phyloP scores from a whole-genome alignment of 257 asterid species.

The Capsicum baccatum region DNA sequence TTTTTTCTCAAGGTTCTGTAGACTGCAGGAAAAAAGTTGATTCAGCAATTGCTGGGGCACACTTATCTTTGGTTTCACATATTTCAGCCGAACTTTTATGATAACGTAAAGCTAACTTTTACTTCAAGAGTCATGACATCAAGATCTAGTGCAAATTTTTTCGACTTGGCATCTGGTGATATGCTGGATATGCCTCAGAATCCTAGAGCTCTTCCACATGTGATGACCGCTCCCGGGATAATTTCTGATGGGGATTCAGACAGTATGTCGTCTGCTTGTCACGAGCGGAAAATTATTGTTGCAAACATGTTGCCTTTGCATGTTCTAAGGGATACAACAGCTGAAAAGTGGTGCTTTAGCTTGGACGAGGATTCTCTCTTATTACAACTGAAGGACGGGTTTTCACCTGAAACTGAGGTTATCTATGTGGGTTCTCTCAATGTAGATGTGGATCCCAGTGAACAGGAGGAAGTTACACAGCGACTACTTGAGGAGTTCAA shows the following conservation, averaged over 20 bases:
- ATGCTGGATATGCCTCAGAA: constrained; percentile 58
- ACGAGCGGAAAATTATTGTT: constrained; percentile 74
- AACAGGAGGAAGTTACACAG: constrained; percentile 89
- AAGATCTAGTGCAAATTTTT: constrained; percentile 63
- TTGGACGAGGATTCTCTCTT: constrained; percentile 75
- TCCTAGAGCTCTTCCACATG: constrained; percentile 77
- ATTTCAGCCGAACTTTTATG: constrained; percentile 23
- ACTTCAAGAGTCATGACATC: constrained; percentile 57
- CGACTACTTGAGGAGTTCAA: constrained; percentile 71
- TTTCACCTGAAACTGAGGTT: constrained; percentile 75
- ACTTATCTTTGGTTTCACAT: constrained; percentile 1
- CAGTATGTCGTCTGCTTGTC: constrained; percentile 53
- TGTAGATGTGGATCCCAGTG: constrained; percentile 70
- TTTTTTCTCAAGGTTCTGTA: background rate
- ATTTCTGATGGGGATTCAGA: constrained; percentile 75
- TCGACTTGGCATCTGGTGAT: constrained; percentile 70
- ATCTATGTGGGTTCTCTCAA: constrained; percentile 85
- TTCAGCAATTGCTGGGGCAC: constrained; percentile 22
- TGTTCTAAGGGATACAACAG: constrained; percentile 60
- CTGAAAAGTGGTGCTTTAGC: constrained; percentile 70
- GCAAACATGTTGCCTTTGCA: constrained; percentile 85
- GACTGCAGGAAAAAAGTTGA: background rate
- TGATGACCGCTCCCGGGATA: constrained; percentile 77
- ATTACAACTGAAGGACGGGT: constrained; percentile 83
- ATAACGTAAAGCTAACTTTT: constrained; percentile 26